These are phyloP conservation scores for Hapsidospora chrysogenum DNA, from an alignment of 495 filamentous ascomycete species.

Conservation along the genomic window DNA sequence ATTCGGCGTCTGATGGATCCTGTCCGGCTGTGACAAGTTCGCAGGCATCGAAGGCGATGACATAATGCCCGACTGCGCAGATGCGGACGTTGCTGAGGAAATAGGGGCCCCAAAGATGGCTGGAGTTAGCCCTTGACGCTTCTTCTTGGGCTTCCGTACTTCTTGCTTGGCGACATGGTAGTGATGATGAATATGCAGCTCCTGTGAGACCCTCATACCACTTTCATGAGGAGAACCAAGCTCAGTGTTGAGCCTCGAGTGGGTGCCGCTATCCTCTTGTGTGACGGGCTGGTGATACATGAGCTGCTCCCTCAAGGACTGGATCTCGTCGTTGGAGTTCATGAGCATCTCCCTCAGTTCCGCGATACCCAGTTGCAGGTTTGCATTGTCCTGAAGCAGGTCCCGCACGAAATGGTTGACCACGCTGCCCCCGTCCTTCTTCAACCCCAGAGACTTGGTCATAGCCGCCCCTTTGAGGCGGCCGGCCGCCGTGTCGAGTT, in stretches of 20 bases:
- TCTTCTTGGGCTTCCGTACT: conserved; percentile 51
- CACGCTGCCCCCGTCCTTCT: conserved; percentile 37
- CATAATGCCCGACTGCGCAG: conserved; percentile 5
- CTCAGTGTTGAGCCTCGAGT: conserved; percentile 51
- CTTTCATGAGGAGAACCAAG: conserved; percentile 27
- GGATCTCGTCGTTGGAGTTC: conserved; percentile 87
- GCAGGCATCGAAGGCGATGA: neutral
- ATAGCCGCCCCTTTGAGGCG: conserved; percentile 66
- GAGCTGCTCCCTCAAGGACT: conserved; percentile 71
- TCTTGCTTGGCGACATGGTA: conserved; percentile 56
- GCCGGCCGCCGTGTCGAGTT: conserved; percentile 59
- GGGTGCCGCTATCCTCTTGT: conserved; percentile 16
- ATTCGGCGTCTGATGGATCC: conserved; percentile 30
- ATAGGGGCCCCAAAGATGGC: conserved; percentile 41
- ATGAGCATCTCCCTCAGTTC: conserved; percentile 84
- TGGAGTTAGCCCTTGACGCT: conserved; percentile 41
- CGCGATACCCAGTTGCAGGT: conserved; percentile 73
- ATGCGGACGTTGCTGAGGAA: conserved; percentile 11
- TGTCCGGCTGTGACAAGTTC: conserved; percentile 1
- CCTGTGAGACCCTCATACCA: conserved; percentile 38
- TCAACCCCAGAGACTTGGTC: conserved; percentile 38
- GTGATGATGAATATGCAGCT: conserved; percentile 84
- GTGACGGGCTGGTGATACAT: conserved; percentile 55
- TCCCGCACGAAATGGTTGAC: conserved; percentile 91
- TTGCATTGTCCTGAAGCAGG: conserved; percentile 88